These are phyloP conservation scores for Rhynchospora tenuis DNA, from an alignment of 176 grass and related monocot genomes.

Conservation along the genomic window DNA sequence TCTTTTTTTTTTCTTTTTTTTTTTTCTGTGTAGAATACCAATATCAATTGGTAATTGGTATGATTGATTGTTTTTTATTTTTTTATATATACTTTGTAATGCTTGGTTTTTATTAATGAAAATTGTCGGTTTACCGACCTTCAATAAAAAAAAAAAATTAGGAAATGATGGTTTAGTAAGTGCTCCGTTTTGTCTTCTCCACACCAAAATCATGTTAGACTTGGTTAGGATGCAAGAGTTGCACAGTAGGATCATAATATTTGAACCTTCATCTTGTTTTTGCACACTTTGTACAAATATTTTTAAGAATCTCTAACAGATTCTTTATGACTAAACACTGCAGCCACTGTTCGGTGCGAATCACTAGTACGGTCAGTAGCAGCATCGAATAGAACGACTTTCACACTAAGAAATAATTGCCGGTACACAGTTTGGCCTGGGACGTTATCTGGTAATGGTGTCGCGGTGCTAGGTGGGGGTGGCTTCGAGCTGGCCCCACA, in stretches of 20 bases:
- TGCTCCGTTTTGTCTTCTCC: not conserved
- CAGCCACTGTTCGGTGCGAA: not conserved
- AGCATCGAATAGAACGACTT: conserved; percentile 38
- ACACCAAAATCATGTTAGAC: not conserved
- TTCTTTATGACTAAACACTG: conserved; percentile 2
- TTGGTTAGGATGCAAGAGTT: not conserved
- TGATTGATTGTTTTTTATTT: too few species aligned
- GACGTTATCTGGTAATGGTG: conserved; percentile 65
- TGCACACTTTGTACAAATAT: not conserved
- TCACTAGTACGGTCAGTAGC: not conserved
- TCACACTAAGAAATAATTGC: conserved; percentile 80
- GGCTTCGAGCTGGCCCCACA: conserved; percentile 55
- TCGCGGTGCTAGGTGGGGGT: conserved; percentile 38
- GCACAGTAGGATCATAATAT: not conserved
- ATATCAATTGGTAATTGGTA: too few species aligned
- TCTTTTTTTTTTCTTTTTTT: too few species aligned
- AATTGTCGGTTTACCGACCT: too few species aligned
- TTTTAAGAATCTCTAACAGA: not conserved
- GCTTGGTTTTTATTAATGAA: too few species aligned
- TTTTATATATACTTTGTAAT: too few species aligned
- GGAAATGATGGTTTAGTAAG: not conserved
- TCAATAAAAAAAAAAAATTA: too few species aligned
- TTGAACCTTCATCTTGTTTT: not conserved
- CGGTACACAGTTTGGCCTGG: conserved; percentile 53
- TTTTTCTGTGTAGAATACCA: too few species aligned